phyloP scores from a whole-genome alignment of 352 stramenopile species.

The Elongisporangium undulatum region DNA sequence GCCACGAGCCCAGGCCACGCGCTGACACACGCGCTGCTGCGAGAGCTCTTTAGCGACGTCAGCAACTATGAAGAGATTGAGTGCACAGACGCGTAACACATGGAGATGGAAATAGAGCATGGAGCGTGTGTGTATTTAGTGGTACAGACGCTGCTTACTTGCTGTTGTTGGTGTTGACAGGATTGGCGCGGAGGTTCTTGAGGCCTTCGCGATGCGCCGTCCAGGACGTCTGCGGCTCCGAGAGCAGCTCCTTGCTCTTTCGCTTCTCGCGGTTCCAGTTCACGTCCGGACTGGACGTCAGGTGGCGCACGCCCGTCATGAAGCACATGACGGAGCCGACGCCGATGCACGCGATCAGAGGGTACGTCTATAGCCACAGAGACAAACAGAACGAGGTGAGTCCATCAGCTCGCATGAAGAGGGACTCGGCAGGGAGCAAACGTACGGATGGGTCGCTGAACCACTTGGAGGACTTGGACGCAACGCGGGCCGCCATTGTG shows the following conservation, averaged over 20 bases:
- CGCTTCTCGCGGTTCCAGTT: constrained; percentile 56
- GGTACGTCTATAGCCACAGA: constrained; percentile 35
- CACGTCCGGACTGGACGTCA: constrained; percentile 51
- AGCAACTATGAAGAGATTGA: constrained; percentile 33
- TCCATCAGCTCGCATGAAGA: not conserved
- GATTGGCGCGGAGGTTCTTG: constrained; percentile 34
- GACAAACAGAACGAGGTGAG: not conserved
- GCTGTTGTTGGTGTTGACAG: constrained; percentile 33
- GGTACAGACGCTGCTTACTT: constrained; percentile 13
- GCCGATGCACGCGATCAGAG: constrained; percentile 34
- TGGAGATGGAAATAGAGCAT: not conserved
- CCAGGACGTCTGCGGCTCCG: constrained; percentile 32
- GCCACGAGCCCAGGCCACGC: constrained; percentile 62
- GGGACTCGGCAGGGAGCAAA: not conserved
- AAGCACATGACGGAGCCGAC: constrained; percentile 34
- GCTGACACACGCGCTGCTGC: constrained; percentile 54
- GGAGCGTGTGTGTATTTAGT: not conserved
- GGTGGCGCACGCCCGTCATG: constrained; percentile 35
- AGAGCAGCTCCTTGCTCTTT: constrained; percentile 46
- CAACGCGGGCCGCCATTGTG: constrained; percentile 29
- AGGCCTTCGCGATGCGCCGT: constrained; percentile 45
- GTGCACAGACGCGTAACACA: not conserved
- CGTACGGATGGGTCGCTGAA: constrained; percentile 16
- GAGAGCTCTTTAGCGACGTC: constrained; percentile 35
- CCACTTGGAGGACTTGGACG: constrained; percentile 23